A percentile compares a stretch with the other conserved stretches of the same genome.
Conservation (phyloP, 345 rosid species). For the Murraya koenigii region DNA sequence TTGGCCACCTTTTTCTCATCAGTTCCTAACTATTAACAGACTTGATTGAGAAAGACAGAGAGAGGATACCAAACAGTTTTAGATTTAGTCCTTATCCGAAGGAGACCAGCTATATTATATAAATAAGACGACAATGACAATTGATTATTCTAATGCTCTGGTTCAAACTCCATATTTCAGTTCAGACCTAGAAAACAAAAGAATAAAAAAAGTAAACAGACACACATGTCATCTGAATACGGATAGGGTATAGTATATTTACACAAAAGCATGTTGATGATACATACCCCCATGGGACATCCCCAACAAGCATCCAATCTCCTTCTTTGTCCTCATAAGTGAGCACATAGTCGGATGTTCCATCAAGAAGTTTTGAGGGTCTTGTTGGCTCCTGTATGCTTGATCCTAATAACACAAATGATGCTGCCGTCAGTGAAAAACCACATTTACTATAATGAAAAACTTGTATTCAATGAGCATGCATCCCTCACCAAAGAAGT, state of each 20-base stretch:
- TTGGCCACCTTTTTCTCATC: background rate
- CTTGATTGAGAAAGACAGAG: background rate
- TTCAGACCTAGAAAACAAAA: background rate
- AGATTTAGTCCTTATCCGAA: background rate
- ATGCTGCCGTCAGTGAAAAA: constrained; percentile 9
- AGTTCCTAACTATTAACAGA: background rate
- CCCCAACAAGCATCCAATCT: constrained; percentile 99
- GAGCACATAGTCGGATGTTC: constrained; percentile 72
- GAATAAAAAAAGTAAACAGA: background rate
- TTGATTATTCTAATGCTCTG: background rate
- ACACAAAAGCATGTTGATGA: constrained; percentile 1
- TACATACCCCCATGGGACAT: constrained; percentile 93
- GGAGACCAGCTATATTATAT: background rate
- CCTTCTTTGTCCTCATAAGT: constrained; percentile 96
- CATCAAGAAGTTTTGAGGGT: constrained; percentile 54
- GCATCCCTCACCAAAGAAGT: background rate
- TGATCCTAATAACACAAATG: constrained; percentile 28
- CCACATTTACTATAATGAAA: background rate
- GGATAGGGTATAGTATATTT: background rate
- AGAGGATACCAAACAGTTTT: background rate
- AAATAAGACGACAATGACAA: background rate
- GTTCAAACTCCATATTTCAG: background rate
- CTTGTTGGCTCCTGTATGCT: constrained; percentile 38
- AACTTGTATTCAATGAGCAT: background rate
- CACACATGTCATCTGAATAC: background rate